A percentile compares a stretch with the other conserved stretches of the same genome.
phyloP scores from a whole-genome alignment of 2,329 filamentous ascomycete genomes.

The Sclerotinia borealis region DNA sequence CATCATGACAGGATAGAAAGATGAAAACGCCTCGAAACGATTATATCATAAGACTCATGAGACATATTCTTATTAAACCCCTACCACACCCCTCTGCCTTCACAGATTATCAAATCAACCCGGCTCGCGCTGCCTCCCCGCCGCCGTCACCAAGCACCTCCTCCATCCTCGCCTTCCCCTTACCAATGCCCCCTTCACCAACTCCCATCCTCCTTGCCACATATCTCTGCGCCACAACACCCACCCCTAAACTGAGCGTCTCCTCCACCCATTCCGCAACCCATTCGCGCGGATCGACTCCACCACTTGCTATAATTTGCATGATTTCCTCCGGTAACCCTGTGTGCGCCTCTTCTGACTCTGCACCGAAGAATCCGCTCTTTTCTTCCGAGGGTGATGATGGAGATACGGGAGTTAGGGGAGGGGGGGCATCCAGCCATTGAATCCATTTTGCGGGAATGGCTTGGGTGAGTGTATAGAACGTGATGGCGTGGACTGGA shows the following conservation, averaged over 20 bases:
- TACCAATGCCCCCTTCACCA: conserved; percentile 65
- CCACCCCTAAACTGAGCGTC: conserved; percentile 67
- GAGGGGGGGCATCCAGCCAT: conserved; percentile 78
- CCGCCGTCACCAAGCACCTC: conserved; percentile 50
- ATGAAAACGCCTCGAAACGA: not conserved
- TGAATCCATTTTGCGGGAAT: conserved; percentile 80
- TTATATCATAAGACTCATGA: not conserved
- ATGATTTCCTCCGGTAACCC: conserved; percentile 76
- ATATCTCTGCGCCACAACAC: conserved; percentile 88
- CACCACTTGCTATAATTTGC: conserved; percentile 69
- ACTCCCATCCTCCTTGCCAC: conserved; percentile 95
- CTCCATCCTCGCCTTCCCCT: conserved; percentile 55
- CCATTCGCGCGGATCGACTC: conserved; percentile 92
- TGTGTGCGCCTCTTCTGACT: conserved; percentile 36
- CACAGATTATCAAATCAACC: conserved; percentile 31
- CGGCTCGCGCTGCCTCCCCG: conserved; percentile 55
- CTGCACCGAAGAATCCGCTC: conserved; percentile 33
- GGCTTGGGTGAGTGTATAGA: conserved; percentile 73
- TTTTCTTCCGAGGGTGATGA: conserved; percentile 27
- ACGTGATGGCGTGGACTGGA: conserved; percentile 85
- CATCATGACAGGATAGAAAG: not conserved
- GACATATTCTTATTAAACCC: too few species aligned
- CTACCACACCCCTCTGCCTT: not conserved
- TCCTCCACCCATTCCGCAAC: conserved; percentile 97
- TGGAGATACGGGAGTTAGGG: conserved; percentile 44